Percentiles rank a stretch among this genome's conserved stretches.
Conservation (phyloP, 2,329 filamentous ascomycete species). For the Dryadomyces quercus-mongolicae region DNA sequence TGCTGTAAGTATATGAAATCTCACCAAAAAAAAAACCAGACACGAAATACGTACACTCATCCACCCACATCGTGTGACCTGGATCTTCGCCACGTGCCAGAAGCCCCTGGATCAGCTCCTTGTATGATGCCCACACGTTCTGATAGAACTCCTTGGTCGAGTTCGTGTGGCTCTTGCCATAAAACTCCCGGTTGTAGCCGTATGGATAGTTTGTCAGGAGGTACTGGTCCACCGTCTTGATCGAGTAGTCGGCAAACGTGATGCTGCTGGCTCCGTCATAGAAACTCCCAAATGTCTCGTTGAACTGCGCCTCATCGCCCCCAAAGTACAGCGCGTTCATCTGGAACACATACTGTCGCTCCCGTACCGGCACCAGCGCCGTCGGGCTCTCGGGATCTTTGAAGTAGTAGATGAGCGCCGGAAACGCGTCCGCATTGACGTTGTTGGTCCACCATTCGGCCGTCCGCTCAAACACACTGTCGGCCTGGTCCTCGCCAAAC, state of each 20-base stretch:
- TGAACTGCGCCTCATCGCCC: not conserved
- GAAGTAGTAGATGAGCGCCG: constrained; percentile 2
- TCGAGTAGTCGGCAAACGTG: not conserved
- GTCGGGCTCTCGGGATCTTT: not conserved
- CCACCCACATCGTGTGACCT: constrained; percentile 2
- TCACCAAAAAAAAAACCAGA: not conserved
- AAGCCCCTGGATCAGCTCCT: constrained; percentile 2
- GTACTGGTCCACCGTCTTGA: constrained; percentile 4
- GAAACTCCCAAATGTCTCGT: not conserved
- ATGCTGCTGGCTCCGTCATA: constrained; percentile 1
- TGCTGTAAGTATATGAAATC: no score
- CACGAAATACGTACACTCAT: not conserved
- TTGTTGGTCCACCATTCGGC: constrained; percentile 3
- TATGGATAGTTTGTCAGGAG: constrained; percentile 2
- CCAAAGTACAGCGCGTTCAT: constrained; percentile 3
- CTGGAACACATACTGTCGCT: constrained; percentile 4
- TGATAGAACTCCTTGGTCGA: constrained; percentile 1
- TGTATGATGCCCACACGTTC: not conserved
- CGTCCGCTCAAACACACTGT: not conserved
- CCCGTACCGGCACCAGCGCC: not conserved
- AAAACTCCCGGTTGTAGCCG: constrained; percentile 4
- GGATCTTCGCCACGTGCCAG: constrained; percentile 1
- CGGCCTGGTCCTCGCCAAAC: constrained; percentile 1
- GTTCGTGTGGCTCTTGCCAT: constrained; percentile 4
- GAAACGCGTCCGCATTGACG: not conserved